phyloP scores from a whole-genome alignment of 208 protist species.

The Porcisia hertigi region DNA sequence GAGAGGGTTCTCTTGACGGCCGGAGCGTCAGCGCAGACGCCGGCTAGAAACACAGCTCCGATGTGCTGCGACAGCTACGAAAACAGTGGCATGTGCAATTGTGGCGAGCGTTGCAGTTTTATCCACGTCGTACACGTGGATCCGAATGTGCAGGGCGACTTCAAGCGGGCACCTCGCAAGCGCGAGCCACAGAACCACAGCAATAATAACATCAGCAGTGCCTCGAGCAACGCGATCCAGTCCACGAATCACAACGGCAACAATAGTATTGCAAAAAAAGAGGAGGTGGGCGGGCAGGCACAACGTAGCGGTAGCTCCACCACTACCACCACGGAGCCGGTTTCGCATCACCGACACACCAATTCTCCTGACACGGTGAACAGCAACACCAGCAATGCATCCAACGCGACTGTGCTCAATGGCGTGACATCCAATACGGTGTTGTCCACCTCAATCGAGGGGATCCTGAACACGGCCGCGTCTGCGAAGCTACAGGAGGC shows the following conservation, averaged over 20 bases:
- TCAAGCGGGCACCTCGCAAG: slow-evolving; percentile 44
- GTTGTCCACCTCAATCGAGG: not conserved
- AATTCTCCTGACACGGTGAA: slow-evolving; percentile 20
- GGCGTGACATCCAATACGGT: not conserved
- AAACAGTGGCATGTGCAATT: slow-evolving; percentile 79
- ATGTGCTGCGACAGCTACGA: slow-evolving; percentile 28
- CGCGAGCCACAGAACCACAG: not conserved
- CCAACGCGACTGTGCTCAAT: slow-evolving; percentile 1
- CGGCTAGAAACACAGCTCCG: not conserved
- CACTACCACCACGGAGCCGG: not conserved
- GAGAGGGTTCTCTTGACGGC: slow-evolving; percentile 41
- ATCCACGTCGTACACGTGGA: slow-evolving; percentile 82
- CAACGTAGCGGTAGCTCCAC: slow-evolving; percentile 4
- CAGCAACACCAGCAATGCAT: slow-evolving; percentile 15
- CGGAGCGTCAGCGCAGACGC: slow-evolving; percentile 6
- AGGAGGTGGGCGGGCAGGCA: not conserved
- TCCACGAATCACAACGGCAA: not conserved
- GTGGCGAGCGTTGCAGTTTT: slow-evolving; percentile 75
- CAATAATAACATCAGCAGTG: slow-evolving; percentile 4
- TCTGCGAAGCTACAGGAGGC: slow-evolving; percentile 15
- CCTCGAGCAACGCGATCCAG: not conserved
- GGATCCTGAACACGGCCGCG: slow-evolving; percentile 1
- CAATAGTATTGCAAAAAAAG: slow-evolving; percentile 1
- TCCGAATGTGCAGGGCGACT: slow-evolving; percentile 59
- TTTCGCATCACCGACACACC: slow-evolving; percentile 7